These are phyloP conservation scores for Elongisporangium prolatum DNA, from an alignment of 352 stramenopile species.

Conservation along the genomic window DNA sequence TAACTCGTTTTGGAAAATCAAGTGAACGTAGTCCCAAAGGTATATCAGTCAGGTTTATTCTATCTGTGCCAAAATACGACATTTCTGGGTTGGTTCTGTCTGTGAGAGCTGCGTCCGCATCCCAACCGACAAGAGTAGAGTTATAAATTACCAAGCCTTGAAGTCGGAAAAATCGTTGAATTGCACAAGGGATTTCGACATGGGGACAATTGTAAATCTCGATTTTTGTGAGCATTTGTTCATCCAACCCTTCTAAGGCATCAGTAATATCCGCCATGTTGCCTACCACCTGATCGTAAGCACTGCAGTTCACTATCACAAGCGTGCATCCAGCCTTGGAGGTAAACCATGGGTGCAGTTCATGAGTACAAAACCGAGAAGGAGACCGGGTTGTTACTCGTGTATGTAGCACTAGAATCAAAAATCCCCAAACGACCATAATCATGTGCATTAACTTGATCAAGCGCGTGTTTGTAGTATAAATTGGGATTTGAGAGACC, in stretches of 20 bases:
- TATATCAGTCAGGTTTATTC: constrained; percentile 17
- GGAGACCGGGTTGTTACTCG: constrained; percentile 6
- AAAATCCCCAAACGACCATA: constrained; percentile 23
- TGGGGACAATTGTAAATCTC: constrained; percentile 20
- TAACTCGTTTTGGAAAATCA: constrained; percentile 12
- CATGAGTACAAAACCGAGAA: constrained; percentile 18
- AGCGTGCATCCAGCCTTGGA: constrained; percentile 28
- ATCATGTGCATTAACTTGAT: constrained; percentile 12
- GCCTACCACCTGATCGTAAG: not conserved
- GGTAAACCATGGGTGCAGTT: constrained; percentile 31
- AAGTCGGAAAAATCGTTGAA: constrained; percentile 20
- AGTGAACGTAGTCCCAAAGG: constrained; percentile 14
- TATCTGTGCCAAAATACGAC: constrained; percentile 6
- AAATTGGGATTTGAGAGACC: no score
- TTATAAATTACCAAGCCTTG: constrained; percentile 25
- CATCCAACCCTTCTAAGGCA: constrained; percentile 8
- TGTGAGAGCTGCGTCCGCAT: constrained; percentile 14
- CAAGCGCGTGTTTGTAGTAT: no score
- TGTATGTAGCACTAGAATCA: constrained; percentile 23
- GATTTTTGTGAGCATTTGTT: no score
- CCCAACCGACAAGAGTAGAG: constrained; percentile 18
- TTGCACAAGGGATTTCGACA: constrained; percentile 22
- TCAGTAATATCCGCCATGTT: constrained; percentile 7
- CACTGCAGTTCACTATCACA: constrained; percentile 27
- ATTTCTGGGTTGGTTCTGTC: constrained; percentile 10